phyloP scores from a whole-genome alignment of 75 land plant genomes.

The Pinus tabuliformis region DNA sequence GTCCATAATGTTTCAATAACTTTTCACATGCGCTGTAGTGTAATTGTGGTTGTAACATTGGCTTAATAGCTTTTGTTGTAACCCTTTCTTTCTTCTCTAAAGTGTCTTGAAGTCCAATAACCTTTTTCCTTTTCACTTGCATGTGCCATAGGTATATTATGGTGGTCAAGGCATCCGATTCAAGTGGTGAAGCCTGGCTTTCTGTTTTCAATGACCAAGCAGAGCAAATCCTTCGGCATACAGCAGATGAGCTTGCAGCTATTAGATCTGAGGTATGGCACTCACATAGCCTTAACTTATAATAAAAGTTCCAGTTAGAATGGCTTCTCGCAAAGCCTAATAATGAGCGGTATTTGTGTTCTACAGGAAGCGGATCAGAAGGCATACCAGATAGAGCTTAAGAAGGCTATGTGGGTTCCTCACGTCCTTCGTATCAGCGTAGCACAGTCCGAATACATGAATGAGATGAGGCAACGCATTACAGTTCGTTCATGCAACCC shows the following conservation, averaged over 20 bases:
- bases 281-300: neutral
- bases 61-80: too few species aligned
- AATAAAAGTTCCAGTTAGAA: too few species aligned
- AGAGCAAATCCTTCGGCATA: constrained; percentile 67
- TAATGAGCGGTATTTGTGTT: neutral
- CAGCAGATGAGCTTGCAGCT: constrained; percentile 81
- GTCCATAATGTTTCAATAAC: too few species aligned
- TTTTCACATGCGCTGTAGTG: too few species aligned
- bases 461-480: constrained; percentile 86
- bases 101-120: too few species aligned
- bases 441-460: constrained; percentile 71
- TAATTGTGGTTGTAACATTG: too few species aligned
- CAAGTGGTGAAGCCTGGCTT: constrained; percentile 81
- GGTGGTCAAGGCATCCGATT: constrained; percentile 70
- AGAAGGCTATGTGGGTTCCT: constrained; percentile 77
- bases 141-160: constrained; percentile 63
- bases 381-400: constrained; percentile 53
- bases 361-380: constrained; percentile 62
- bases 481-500: constrained; percentile 57
- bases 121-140: too few species aligned
- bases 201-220: constrained; percentile 96
- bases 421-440: constrained; percentile 72
- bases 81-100: too few species aligned
- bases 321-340: too few species aligned
- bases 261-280: constrained; percentile 69